phyloP scores from a whole-genome alignment of 306 rosid species.

The Lupinus albus region DNA sequence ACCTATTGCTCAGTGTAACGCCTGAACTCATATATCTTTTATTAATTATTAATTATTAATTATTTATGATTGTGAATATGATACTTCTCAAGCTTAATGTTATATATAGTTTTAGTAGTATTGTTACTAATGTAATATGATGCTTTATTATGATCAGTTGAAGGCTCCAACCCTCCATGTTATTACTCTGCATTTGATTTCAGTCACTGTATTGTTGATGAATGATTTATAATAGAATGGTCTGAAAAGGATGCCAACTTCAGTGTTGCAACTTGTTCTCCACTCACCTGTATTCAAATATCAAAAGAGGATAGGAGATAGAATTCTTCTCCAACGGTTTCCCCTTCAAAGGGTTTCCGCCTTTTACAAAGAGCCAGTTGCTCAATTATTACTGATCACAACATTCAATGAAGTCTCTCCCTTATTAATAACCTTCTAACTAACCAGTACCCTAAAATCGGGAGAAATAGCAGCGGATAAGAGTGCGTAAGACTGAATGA shows the following conservation, averaged over 20 bases:
- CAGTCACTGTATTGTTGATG: no score
- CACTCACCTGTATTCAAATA: constrained; percentile 60
- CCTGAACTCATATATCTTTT: no score
- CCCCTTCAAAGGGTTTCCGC: no score
- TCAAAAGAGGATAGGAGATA: background rate
- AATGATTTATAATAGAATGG: no score
- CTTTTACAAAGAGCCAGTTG: no score
- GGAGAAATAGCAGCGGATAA: constrained; percentile 92
- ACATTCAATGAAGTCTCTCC: no score
- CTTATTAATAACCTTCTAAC: no score
- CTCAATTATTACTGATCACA: no score
- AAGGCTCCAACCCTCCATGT: constrained; percentile 33
- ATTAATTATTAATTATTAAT: no score
- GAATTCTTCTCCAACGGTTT: no score
- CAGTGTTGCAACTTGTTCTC: constrained; percentile 81
- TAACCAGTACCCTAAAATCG: constrained; percentile 34
- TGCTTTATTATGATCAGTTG: constrained; percentile 19
- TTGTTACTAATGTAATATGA: constrained; percentile 37
- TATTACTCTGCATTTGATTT: background rate
- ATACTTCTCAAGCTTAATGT: background rate
- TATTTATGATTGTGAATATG: no score
- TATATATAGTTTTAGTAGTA: background rate
- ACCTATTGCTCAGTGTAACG: constrained; percentile 78
- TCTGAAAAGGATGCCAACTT: constrained; percentile 91
- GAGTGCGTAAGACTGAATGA: constrained; percentile 87